Evolutionary conservation across 2,329 filamentous ascomycete genomes (phyloP), one percentile per base, ranked within the genome.

Genomic region (Dactylellina parvicollis): DNA sequence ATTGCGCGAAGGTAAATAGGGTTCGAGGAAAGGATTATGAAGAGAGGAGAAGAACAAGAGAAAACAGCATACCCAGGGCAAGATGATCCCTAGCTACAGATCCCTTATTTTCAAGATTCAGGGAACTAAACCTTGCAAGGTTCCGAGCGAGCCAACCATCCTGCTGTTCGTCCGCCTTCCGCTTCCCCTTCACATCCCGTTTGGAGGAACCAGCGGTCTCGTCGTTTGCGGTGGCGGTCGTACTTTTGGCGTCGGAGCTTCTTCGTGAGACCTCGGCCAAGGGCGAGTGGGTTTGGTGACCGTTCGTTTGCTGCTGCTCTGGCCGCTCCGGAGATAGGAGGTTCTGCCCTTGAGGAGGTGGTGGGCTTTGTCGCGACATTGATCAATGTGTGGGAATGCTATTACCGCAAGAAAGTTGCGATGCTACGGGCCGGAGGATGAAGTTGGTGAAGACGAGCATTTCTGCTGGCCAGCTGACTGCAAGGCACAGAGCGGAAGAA

Each of bases 21-120:
- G 38, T 47, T 46, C 34, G 14, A n/a, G 8, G 22, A 20, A 44
- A 18, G 47, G 20, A 59, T 47, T 34, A 12, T 49, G 38, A n/a
- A 44, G 54, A 30, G 9, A n/a, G n/a, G n/a, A n/a, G n/a, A n/a
- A 12, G 34, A 44, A 20, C 49, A 30, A 14, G 32, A 40, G 24
- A n/a, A 28, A 56, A 47, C 28, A 49, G 26, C 59, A 7, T 80
- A 93, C 90, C 90, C 52, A 95, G 82, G 20, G 91, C 91, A 62
- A 95, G 82, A 82, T 95, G 91, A 80, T 95, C 91, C 78, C 91
- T 84, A 9, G 91, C 91, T 38, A 94, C 91, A 79, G 89, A 92
- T 38, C 91, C 91, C 81, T 92, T 94, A 79, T 95, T 95, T 80
- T 95, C 91, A 72, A 95, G 81, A 82, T 94, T 91, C 56, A 95